phyloP scores from a whole-genome alignment of 2,329 filamentous ascomycete genomes.

The Talaromyces sp. region DNA sequence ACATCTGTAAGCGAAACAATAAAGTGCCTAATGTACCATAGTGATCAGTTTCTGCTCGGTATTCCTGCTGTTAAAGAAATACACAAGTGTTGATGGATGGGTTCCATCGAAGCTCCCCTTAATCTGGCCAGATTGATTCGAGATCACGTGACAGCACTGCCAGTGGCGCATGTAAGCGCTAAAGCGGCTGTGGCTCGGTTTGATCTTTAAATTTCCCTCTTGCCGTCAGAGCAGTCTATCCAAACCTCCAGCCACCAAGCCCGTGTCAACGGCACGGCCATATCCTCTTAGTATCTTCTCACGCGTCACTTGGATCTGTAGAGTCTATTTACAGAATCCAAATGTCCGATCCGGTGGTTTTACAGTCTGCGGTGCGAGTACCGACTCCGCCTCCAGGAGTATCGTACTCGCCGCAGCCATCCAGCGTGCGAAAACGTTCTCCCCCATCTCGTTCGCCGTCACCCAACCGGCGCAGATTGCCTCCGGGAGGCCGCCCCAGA shows the following conservation, averaged over 20 bases:
- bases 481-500: slow-evolving; percentile 35
- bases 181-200: not conserved
- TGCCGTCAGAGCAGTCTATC: not conserved
- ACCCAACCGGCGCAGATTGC: slow-evolving; percentile 49
- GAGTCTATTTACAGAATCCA: not conserved
- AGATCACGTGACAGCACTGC: slow-evolving; percentile 12
- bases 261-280: slow-evolving; percentile 10
- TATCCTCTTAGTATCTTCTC: not conserved
- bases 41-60: not conserved
- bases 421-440: slow-evolving; percentile 55
- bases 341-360: slow-evolving; percentile 46
- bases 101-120: not conserved
- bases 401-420: slow-evolving; percentile 47
- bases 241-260: slow-evolving; percentile 7
- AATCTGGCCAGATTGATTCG: slow-evolving; percentile 13
- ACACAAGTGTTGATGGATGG: not conserved
- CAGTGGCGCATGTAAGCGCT: not conserved
- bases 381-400: slow-evolving; percentile 53
- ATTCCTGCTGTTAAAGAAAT: not conserved
- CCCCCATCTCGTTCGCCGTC: slow-evolving; percentile 54
- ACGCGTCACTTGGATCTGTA: not conserved
- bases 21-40: not conserved
- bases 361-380: slow-evolving; percentile 57
- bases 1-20: not conserved
- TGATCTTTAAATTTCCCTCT: not conserved